Conservation (phyloP, 2,329 filamentous ascomycete genomes). For the Fusarium sp. region DNA sequence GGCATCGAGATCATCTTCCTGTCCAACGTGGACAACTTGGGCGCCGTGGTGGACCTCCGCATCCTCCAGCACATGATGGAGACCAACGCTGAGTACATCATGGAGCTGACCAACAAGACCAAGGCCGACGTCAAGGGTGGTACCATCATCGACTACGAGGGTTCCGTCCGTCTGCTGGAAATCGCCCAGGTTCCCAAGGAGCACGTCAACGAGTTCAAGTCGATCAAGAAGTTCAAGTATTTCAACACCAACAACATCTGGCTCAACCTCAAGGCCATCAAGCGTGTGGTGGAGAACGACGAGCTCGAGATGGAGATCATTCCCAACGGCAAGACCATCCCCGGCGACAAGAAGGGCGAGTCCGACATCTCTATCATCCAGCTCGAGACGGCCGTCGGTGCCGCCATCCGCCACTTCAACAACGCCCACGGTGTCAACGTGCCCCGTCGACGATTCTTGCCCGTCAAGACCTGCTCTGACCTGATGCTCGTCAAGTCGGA, state of each 20-base stretch:
- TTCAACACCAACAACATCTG: constrained; percentile 99
- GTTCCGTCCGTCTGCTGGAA: constrained; percentile 95
- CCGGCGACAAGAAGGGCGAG: constrained; percentile 99
- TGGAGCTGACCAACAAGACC: constrained; percentile 99
- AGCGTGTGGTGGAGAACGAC: constrained; percentile 98
- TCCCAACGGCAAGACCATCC: constrained; percentile 98
- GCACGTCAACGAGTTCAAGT: constrained; percentile 99
- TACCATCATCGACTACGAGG: constrained; percentile 99
- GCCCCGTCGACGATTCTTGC: constrained; percentile 96
- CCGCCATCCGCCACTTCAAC: constrained; percentile 98
- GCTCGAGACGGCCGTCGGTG: constrained; percentile 98
- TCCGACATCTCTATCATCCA: constrained; percentile 97
- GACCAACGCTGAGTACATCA: constrained; percentile 97
- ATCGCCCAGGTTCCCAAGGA: constrained; percentile 99
- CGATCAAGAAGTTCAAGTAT: constrained; percentile 99
- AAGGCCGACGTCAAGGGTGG: constrained; percentile 99
- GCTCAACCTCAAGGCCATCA: constrained; percentile 98
- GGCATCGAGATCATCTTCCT: constrained; percentile 99
- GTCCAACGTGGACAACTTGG: constrained; percentile 99
- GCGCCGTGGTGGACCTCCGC: constrained; percentile 96
- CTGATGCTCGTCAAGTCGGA: constrained; percentile 99
- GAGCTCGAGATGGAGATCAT: constrained; percentile 99
- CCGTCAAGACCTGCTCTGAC: constrained; percentile 99
- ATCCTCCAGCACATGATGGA: constrained; percentile 99
- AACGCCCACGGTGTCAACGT: constrained; percentile 99